phyloP scores from a whole-genome alignment of 1,284 basidiomycete species.

The Moesziomyces sp. region DNA sequence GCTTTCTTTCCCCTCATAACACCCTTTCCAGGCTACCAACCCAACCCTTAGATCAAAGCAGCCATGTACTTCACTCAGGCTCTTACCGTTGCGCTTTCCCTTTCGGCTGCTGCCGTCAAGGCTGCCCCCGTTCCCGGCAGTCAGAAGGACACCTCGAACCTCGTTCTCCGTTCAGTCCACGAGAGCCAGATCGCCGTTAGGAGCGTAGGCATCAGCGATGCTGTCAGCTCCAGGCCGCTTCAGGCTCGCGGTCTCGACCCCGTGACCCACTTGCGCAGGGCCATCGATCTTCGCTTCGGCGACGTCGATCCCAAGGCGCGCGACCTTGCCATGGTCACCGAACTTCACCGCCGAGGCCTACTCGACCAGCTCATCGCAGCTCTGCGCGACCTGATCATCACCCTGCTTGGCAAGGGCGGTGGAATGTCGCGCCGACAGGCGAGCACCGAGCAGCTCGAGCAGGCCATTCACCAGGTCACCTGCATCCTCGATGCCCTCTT shows the following conservation, averaged over 20 bases:
- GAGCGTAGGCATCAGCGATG: conserved; percentile 8
- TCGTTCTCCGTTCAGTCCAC: conserved; percentile 27
- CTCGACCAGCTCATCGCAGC: conserved; percentile 54
- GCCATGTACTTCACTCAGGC: conserved; percentile 52
- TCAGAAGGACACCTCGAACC: conserved; percentile 9
- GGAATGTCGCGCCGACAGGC: conserved; percentile 36
- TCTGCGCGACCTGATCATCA: conserved; percentile 44
- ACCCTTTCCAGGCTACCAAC: background rate
- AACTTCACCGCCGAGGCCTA: conserved; percentile 49
- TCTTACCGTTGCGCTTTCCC: conserved; percentile 46
- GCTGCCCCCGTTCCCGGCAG: conserved; percentile 33
- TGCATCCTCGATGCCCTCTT: conserved; percentile 52
- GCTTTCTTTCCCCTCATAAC: background rate
- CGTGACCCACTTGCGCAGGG: conserved; percentile 27
- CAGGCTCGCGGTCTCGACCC: conserved; percentile 37
- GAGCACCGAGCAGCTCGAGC: conserved; percentile 30
- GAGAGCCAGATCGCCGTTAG: conserved; percentile 26
- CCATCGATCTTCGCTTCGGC: conserved; percentile 35
- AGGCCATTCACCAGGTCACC: conserved; percentile 45
- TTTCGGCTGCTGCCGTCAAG: conserved; percentile 46
- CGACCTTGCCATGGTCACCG: conserved; percentile 39
- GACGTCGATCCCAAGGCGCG: conserved; percentile 37
- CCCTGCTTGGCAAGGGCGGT: conserved; percentile 44
- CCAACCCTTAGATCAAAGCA: conserved; percentile 1
- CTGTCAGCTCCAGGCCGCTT: conserved; percentile 27